phyloP scores from a whole-genome alignment of 73 alveolate genomes.

The Paramecium tetraurelia region DNA sequence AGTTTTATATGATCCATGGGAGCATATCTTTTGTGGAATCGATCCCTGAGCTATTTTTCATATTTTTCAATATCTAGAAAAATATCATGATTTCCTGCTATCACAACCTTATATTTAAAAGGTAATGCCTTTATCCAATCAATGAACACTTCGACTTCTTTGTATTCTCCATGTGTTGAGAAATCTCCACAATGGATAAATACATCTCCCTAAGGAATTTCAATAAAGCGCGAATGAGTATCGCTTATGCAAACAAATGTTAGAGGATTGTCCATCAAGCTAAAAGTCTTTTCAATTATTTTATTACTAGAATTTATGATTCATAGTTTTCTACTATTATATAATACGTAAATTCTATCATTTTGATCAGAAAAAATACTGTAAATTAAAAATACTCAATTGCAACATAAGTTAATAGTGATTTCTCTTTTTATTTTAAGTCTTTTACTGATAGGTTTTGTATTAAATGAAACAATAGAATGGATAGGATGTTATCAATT shows the following conservation, averaged over 20 bases:
- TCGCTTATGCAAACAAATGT: conserved; percentile 63
- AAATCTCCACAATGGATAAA: conserved; percentile 50
- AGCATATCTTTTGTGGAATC: not conserved
- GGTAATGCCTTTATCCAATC: conserved; percentile 42
- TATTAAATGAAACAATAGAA: too few relatives aligned
- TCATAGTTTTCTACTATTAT: too few relatives aligned
- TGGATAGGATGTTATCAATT: not conserved
- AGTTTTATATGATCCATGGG: not conserved
- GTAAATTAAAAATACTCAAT: too few relatives aligned
- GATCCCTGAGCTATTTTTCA: not conserved
- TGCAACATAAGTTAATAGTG: too few relatives aligned
- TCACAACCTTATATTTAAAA: conserved; percentile 57
- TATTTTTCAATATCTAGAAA: conserved; percentile 52
- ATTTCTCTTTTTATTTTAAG: too few relatives aligned
- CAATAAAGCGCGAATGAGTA: conserved; percentile 46
- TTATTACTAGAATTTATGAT: too few relatives aligned
- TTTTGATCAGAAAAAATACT: too few relatives aligned
- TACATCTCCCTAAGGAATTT: conserved; percentile 64
- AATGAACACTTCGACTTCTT: conserved; percentile 51
- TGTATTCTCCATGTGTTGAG: conserved; percentile 60
- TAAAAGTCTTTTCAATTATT: too few relatives aligned
- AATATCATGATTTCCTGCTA: conserved; percentile 70
- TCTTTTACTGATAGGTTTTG: too few relatives aligned
- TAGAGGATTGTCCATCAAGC: not conserved
- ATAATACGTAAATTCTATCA: too few relatives aligned